Base-by-base conservation (phyloP, 2,329 filamentous ascomycete genomes). In the Golovinomyces cichoracearum region DNA sequence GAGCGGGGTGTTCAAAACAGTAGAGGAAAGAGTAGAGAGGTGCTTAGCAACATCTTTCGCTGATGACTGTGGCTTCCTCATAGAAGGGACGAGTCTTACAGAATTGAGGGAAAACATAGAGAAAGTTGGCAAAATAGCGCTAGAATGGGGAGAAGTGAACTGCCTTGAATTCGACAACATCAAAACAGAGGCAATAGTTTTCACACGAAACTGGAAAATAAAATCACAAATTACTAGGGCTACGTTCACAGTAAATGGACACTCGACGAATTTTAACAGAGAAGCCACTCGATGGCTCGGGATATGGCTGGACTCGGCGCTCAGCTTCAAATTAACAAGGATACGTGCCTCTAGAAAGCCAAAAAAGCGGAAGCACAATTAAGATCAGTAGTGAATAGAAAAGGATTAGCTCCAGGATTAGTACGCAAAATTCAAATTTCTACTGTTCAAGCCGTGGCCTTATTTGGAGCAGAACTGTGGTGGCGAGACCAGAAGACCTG, bases 381-480 rank as follows among this genome's bases (percentile, higher is more conserved):
- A 19, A 19, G 5, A 19, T 12, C 5, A 12, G 10, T 40, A 40
- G 15, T 40, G 4, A 22, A 17, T 5, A 31, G 29, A 3, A 31
- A 5, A 31, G 29, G 29, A 2, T 15, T 31, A 2, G 29, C 29
- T 10, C 37, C 37, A 31, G 37, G 37, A 22, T 21, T 45, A 25
- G 42, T 40, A 1, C 15, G 42, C 7, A 45, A 45, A 29, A 19
- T 45, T 19, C 42, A 45, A n/a, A 17, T 45, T 13, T 23, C 23
- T 3, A 25, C 42, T 29, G 23, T 45, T 17, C 23, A 45, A 17
- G 27, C 42, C n/a, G 23, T 45, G 10, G 42, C 35, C 19, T 17
- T 45, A 12, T 45, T 29, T 29, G 42, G 23, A 29, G 42, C 42
- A 45, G 23, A 45, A 45, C 19, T 45, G n/a, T 45, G 42, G 42